Conservation (phyloP, 208 protist genomes). For the Wallacemonas collosoma region DNA sequence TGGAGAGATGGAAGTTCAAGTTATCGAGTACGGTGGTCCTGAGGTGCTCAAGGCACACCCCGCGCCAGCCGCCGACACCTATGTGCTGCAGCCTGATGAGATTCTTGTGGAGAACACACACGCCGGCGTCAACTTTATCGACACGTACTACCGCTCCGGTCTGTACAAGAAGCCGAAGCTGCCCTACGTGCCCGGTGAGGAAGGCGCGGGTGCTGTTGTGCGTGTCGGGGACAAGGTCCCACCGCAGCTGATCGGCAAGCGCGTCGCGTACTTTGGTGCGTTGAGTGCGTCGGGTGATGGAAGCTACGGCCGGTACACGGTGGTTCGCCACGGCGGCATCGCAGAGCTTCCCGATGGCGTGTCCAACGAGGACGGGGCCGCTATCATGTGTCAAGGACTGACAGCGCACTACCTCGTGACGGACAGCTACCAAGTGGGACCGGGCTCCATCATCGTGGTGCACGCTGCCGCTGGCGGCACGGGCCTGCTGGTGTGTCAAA, state of each 20-base stretch:
- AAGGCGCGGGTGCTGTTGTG: conserved; percentile 76
- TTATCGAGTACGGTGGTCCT: conserved; percentile 26
- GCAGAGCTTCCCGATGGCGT: conserved; percentile 55
- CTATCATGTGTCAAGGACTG: conserved; percentile 78
- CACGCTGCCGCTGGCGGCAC: conserved; percentile 90
- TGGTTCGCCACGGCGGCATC: conserved; percentile 21
- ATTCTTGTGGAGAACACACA: conserved; percentile 63
- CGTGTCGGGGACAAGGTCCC: conserved; percentile 28
- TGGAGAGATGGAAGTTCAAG: conserved; percentile 33
- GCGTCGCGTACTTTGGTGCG: conserved; percentile 72
- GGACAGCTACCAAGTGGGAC: conserved; percentile 52
- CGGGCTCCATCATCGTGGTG: conserved; percentile 65
- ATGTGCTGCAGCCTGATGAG: conserved; percentile 24
- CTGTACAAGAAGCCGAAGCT: conserved; percentile 73
- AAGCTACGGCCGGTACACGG: conserved; percentile 74
- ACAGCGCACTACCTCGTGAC: conserved; percentile 90
- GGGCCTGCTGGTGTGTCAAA: conserved; percentile 85
- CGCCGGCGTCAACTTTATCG: conserved; percentile 93
- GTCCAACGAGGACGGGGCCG: conserved; percentile 45
- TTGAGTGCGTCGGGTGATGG: conserved; percentile 26
- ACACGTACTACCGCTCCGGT: conserved; percentile 87
- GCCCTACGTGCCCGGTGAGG: conserved; percentile 76
- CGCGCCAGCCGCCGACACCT: neutral
- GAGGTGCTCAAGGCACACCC: conserved; percentile 24
- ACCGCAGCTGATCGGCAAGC: conserved; percentile 41